phyloP scores from a whole-genome alignment of 371 early-diverging fungal genomes.

The Mortierella sp. region DNA sequence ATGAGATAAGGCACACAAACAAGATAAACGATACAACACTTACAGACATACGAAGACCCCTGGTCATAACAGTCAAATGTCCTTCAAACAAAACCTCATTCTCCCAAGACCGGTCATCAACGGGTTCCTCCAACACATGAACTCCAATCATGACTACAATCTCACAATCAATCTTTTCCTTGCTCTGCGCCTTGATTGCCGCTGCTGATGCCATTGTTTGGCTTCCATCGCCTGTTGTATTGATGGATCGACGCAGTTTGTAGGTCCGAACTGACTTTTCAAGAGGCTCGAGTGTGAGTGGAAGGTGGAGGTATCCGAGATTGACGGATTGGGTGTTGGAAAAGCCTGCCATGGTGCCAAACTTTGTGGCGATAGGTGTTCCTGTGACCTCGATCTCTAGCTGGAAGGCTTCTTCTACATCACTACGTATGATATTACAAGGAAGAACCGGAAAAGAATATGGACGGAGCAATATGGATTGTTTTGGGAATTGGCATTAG shows the following conservation, averaged over 20 bases:
- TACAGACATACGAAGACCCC: constrained; percentile 42
- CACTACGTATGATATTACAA: constrained; percentile 11
- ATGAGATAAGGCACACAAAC: not conserved
- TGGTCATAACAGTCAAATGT: constrained; percentile 43
- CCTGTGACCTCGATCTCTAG: constrained; percentile 40
- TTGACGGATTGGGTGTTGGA: constrained; percentile 29
- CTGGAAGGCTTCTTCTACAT: constrained; percentile 46
- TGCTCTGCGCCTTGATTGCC: not conserved
- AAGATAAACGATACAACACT: not conserved
- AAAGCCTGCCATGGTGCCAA: constrained; percentile 50
- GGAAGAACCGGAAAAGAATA: too few species aligned
- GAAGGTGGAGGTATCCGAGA: constrained; percentile 36
- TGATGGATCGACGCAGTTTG: constrained; percentile 17
- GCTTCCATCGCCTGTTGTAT: not conserved
- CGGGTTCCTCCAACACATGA: constrained; percentile 46
- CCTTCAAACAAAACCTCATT: constrained; percentile 36
- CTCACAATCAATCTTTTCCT: constrained; percentile 38
- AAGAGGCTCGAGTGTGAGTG: constrained; percentile 28
- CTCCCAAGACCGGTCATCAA: constrained; percentile 50
- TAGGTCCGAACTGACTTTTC: constrained; percentile 40
- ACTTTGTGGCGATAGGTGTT: constrained; percentile 38
- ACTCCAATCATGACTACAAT: constrained; percentile 47
- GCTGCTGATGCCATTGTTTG: not conserved
- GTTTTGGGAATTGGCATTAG: not conserved
- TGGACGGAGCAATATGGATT: not conserved